Percentiles rank a stretch among this genome's conserved stretches.
Conservation (phyloP, 208 protist species). For the Leishmania amazonensis region DNA sequence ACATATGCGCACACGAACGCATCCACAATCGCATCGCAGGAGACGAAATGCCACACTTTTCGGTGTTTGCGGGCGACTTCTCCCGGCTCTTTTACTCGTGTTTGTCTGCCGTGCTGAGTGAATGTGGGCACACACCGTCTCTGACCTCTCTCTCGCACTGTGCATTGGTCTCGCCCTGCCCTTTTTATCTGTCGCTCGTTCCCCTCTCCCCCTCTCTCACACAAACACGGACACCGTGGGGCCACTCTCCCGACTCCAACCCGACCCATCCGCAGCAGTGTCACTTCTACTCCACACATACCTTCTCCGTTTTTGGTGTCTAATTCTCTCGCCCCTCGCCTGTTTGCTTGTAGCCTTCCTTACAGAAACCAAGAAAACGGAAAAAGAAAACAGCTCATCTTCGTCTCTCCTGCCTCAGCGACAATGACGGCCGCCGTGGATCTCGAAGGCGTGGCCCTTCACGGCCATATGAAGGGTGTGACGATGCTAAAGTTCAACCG, state of each 20-base stretch:
- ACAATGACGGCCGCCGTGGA: conserved; percentile 37
- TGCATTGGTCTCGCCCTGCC: conserved; percentile 13
- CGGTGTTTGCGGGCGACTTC: not conserved
- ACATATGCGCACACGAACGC: not conserved
- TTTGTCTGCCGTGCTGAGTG: not conserved
- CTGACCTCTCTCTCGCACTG: not conserved
- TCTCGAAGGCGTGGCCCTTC: conserved; percentile 69
- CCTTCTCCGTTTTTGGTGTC: conserved; percentile 16
- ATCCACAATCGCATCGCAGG: not conserved
- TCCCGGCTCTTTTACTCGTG: not conserved
- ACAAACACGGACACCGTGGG: not conserved
- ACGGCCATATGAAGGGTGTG: conserved; percentile 92
- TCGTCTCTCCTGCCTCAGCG: not conserved
- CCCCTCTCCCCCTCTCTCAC: not conserved
- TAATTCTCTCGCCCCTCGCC: not conserved
- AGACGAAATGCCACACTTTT: not conserved
- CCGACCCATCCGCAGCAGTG: not conserved
- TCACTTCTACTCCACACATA: not conserved
- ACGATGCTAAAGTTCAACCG: conserved; percentile 97
- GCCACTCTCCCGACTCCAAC: not conserved
- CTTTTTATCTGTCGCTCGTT: not conserved
- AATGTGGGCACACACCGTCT: not conserved
- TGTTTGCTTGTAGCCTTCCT: not conserved
- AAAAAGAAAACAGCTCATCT: conserved; percentile 3
- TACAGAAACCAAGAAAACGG: conserved; percentile 14